A percentile compares a stretch with the other conserved stretches of the same genome.
Evolutionary conservation across 495 filamentous ascomycete genomes (phyloP).

Genomic region (Penicillium nucicola): DNA sequence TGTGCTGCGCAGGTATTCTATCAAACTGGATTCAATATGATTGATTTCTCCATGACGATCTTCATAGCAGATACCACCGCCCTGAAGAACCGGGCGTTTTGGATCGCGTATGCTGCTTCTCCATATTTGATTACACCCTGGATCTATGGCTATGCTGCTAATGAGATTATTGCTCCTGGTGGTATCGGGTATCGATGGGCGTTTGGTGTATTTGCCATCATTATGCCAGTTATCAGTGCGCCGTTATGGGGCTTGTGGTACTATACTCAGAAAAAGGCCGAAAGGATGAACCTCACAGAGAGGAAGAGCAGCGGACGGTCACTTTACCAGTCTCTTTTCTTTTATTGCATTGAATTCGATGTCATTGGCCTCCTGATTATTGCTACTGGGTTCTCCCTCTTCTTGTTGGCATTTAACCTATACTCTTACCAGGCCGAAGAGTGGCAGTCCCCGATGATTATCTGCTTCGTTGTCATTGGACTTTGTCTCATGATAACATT

Average conservation of each 20-base stretch:
- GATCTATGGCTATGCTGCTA: conserved; percentile 42
- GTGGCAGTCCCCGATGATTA: conserved; percentile 47
- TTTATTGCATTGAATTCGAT: conserved; percentile 28
- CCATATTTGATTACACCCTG: conserved; percentile 59
- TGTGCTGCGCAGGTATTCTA: conserved; percentile 50
- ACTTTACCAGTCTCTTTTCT: conserved; percentile 11
- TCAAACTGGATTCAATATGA: conserved; percentile 43
- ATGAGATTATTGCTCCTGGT: conserved; percentile 34
- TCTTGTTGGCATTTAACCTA: conserved; percentile 54
- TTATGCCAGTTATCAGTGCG: conserved; percentile 48
- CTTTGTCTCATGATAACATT: conserved; percentile 48
- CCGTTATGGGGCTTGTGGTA: conserved; percentile 33
- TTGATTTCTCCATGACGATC: conserved; percentile 37
- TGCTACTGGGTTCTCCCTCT: conserved; percentile 50
- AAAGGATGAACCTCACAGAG: conserved; percentile 31
- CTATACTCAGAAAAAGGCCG: conserved; percentile 52
- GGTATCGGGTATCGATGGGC: conserved; percentile 53
- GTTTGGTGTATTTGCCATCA: conserved; percentile 58
- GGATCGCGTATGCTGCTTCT: conserved; percentile 50
- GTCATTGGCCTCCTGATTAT: conserved; percentile 53
- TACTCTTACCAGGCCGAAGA: conserved; percentile 33
- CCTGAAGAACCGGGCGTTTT: conserved; percentile 53
- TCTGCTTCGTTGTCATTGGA: conserved; percentile 51
- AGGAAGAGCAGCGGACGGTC: conserved; percentile 26
- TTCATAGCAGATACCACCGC: conserved; percentile 59